Evolutionary conservation across 768 basidiomycete genomes (phyloP), one percentile per base, ranked within the genome.

Genomic region (Sporobolomyces phaffii): DNA sequence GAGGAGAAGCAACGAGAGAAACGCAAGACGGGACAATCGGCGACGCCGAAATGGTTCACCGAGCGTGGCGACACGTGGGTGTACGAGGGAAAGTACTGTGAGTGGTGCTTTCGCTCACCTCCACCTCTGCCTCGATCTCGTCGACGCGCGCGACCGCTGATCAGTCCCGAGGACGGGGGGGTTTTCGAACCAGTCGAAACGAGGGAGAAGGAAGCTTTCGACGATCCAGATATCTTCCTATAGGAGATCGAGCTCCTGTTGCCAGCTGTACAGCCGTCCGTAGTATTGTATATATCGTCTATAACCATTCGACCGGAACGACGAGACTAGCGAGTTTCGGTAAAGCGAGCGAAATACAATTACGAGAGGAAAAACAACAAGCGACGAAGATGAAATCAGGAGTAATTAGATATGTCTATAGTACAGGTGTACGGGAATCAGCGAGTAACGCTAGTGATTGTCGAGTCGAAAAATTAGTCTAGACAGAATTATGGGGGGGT

Each of bases 1-100:
- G 94, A 97, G 76, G 90, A 93, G 74, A 84, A 73, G 50, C 75
- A 75, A 64, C 80, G 88, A 6, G 79, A 79, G 53, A 89, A 70
- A 38, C 45, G 72, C 18, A 64, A 62, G 58, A 51, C 36, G n/a
- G 57, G 69, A 11, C 18, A 26, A 15, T 50, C 40, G 2, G 34
- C 6, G 4, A 26, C 31, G 45, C 62, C 68, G 6, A 40, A 13
- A 41, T 71, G 65, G 64, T 71, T 71, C 47, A 45, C 15, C 18
- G 47, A 60, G 47, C 38, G 52, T 0, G 70, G 62, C 1, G 59
- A 64, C 18, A 40, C 51, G 24, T 71, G 70, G 70, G 38, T 18
- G 34, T 71, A 64, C 40, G 31, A 38, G 5, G 70, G 65, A 1
- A 34, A 58, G 18, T 71, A 71, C 51, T 71, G 70, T 71, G 44